Evolutionary conservation across 768 basidiomycete species (phyloP).

Genomic region (Phlebiopsis gigantea): DNA sequence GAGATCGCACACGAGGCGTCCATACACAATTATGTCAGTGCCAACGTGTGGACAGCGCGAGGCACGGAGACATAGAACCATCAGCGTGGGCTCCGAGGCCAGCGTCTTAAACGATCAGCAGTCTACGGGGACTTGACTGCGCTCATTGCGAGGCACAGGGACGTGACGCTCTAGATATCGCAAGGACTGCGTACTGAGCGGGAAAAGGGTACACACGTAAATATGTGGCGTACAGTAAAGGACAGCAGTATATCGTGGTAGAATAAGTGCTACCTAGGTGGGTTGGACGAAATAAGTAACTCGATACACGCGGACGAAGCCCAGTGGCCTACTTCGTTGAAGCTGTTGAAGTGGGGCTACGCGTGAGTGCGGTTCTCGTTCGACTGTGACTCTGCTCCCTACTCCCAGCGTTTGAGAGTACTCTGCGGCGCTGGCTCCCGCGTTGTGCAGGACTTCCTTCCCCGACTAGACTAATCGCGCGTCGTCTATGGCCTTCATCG

Average conservation of each 20-base stretch:
- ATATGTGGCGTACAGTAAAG: too few relatives aligned
- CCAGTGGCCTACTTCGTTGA: background rate
- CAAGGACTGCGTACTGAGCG: too few relatives aligned
- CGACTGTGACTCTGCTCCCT: conserved; percentile 10
- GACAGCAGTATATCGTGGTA: background rate
- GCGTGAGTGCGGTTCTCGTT: background rate
- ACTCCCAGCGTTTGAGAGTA: conserved; percentile 3
- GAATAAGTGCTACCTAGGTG: background rate
- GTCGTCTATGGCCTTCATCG: conserved; percentile 12
- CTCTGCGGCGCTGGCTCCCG: background rate
- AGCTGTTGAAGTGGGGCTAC: background rate
- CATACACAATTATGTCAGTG: background rate
- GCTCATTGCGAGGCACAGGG: too few relatives aligned
- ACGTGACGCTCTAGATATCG: too few relatives aligned
- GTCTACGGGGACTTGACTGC: too few relatives aligned
- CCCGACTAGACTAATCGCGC: conserved; percentile 21
- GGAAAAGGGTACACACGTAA: too few relatives aligned
- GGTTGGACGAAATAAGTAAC: background rate
- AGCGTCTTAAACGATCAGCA: too few relatives aligned
- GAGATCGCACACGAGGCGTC: conserved; percentile 1
- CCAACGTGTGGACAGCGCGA: conserved; percentile 2
- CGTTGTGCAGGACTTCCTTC: conserved; percentile 7
- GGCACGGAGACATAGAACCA: background rate
- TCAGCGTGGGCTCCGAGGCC: background rate
- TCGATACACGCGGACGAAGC: background rate